Base-by-base conservation (phyloP, 1,284 basidiomycete genomes). In the Hymenochaete sp. region DNA sequence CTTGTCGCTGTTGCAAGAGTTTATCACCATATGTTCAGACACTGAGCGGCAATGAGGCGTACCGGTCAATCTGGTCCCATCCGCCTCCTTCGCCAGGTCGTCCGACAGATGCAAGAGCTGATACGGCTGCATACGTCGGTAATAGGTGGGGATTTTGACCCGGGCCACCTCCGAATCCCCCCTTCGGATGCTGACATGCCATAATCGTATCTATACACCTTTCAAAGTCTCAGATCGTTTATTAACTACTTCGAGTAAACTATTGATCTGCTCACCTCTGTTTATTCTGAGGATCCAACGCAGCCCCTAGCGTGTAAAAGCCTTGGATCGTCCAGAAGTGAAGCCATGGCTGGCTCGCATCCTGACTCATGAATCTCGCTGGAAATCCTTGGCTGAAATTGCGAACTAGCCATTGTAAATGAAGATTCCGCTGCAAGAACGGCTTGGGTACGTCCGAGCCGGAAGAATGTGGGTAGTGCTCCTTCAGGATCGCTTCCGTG, bases 91-190 rank as follows among this genome's bases (percentile, higher is more conserved):
- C 72, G 0, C 82, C 85, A 0, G 82, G 74, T 13, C 76, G 66
- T 2, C 93, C 92, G 1, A 81, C 82, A 42, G 90, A 86, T 0
- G 91, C 89, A 2, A 98, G 68, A 0, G 90, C 70, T 53, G 79
- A 90, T 3, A 97, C 76, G 0, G 92, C 70, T 0, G 93, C 93
- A 60, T 97, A 98, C 0, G 90, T 97, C 0, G 92, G 79, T 6
- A 98, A 72, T 2, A 98, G 67, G 64, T 98, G 96, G 0, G 90
- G 72, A 0, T 82, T 70, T 58, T 98, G 96, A 2, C 86, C 79
- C 0, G 92, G 87, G 0, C 95, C 93, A 27, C 93, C 95, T 7
- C 82, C 80, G 59, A 98, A 98, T 1, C 95, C 95, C 1, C 93
- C 93, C 2, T 77, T 66, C 0, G 83, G 79, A 55, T 89, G 82